Base-by-base conservation (phyloP, 2,329 filamentous ascomycete species). In the Colletotrichum horii region DNA sequence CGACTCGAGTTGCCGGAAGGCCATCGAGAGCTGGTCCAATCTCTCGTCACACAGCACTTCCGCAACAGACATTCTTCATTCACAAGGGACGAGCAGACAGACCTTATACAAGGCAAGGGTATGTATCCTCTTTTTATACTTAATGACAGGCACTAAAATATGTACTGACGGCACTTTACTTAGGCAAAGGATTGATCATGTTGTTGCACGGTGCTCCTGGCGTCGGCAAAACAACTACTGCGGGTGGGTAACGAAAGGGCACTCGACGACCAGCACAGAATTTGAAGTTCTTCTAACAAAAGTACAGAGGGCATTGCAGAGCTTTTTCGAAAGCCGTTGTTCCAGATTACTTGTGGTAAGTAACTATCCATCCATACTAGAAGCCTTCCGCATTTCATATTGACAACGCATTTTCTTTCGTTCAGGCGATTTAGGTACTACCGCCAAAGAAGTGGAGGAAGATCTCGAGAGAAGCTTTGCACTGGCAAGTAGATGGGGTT, bases 1-100 rank as follows among this genome's bases (percentile, higher is more conserved):
- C 8, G 19, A n/a, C 38, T 43, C 8, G 38, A 43, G 2, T 43
- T 43, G 4, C 38, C 38, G 0, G 19, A 43, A 0, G 38, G 38
- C 3, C 38, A 43, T 6, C 38, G 38, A 4, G 38, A 43, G 2
- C 38, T 43, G 4, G 38, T 43, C 4, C 38, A 43, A 6, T 43
- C 38, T n/a, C 38, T 43, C 0, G 38, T 43, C 0, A 43, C 38
- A 1, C 38, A 43, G 4, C 38, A 43, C 19, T 43, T 43, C 4
- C 38, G 38, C 1, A 43, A 43, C 19, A n/a, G 38, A n/a, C 19
- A n/a, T 0, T 43, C 38, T 5, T 11, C 38, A 1, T 43, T 43
- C 2, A 43, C 38, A 1, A 43, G 2, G 0, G 38, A 43, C 2
- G 8, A 0, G 0, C 38, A 43, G 19, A 43, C 38, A n/a, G 38